Evolutionary conservation across 2,329 filamentous ascomycete species (phyloP).

Genomic region (Calonectria leucothoes): DNA sequence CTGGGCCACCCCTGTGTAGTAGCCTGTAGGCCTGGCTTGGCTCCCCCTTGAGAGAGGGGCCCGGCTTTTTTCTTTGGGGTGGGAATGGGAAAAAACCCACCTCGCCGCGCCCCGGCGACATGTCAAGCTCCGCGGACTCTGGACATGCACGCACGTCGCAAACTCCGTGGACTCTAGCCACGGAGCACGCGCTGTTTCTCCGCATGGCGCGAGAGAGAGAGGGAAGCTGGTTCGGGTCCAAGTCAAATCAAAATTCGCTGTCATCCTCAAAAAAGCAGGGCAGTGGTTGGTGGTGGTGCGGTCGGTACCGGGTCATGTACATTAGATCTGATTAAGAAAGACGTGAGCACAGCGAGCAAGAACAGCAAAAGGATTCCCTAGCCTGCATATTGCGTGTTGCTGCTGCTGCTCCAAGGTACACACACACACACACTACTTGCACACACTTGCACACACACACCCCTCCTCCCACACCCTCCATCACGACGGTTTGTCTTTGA

Average conservation of each 20-base stretch:
- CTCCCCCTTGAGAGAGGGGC: too few relatives aligned
- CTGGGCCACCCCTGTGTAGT: background rate
- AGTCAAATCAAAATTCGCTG: slow-evolving; percentile 1
- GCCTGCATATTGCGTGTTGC: background rate
- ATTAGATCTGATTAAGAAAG: background rate
- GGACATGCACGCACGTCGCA: background rate
- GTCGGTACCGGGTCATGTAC: background rate
- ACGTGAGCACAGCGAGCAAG: background rate
- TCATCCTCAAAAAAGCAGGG: background rate
- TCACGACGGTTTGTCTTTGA: background rate
- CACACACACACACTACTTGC: too few relatives aligned
- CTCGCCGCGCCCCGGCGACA: slow-evolving; percentile 1
- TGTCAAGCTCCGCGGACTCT: slow-evolving; percentile 14
- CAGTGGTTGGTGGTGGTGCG: background rate
- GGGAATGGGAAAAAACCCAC: background rate
- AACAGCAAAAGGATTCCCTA: background rate
- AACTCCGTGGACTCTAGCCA: background rate
- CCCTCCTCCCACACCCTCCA: background rate
- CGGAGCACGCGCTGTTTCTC: background rate
- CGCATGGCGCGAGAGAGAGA: slow-evolving; percentile 18
- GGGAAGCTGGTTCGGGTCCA: too few relatives aligned
- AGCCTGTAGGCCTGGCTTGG: too few relatives aligned
- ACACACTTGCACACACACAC: too few relatives aligned
- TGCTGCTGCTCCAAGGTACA: too few relatives aligned
- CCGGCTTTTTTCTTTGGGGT: background rate